Base-by-base conservation (phyloP, 164 flowering plant species). In the Vitis riparia region DNA sequence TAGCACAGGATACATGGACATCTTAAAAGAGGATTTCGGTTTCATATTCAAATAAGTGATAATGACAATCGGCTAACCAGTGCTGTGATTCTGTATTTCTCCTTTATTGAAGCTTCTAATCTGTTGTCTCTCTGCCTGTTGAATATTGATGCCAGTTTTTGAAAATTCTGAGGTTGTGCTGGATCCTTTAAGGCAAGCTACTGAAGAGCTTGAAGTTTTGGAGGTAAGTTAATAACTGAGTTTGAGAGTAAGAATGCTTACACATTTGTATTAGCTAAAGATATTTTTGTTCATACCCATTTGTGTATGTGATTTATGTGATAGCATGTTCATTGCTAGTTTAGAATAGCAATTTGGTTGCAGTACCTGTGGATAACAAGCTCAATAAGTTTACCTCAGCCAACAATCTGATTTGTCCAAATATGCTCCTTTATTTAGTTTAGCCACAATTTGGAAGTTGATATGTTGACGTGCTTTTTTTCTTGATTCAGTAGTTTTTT, bases 151-250 rank as follows among this genome's bases (percentile, higher is more conserved):
- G 57, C 51, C 84, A 92, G 97, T 91, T 75, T 68, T 67, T 75
- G 90, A 89, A 68, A 81, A 90, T 80, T 77, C 90, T 27, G 90
- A 86, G 14, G 63, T 82, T 3, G 94, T 93, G 69, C 76, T 95
- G 59, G 89, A 88, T 69, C 85, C 91, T 63, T 78, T 95, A 62
- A 86, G 77, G 59, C 89, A 90, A 84, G 99, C 99, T 70, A 81
- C 91, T 4, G 91, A 85, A 68, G 94, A 84, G 68, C 92, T 93
- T 71, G 76, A 89, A 80, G 74, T 84, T 51, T 68, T 95, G 79
- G 97, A 95, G 97, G 99, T 92, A 32, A 66, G 79, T 73, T 19
- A 13, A 49, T 47, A 56, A 55, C 65, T 59, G 11, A 49, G 8
- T 65, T 37, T 9, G 30, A 63, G 9, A 44, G 7, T 62, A 56